phyloP scores from a whole-genome alignment of 2,329 filamentous ascomycete genomes.

The Myriosclerotinia duriaeana region DNA sequence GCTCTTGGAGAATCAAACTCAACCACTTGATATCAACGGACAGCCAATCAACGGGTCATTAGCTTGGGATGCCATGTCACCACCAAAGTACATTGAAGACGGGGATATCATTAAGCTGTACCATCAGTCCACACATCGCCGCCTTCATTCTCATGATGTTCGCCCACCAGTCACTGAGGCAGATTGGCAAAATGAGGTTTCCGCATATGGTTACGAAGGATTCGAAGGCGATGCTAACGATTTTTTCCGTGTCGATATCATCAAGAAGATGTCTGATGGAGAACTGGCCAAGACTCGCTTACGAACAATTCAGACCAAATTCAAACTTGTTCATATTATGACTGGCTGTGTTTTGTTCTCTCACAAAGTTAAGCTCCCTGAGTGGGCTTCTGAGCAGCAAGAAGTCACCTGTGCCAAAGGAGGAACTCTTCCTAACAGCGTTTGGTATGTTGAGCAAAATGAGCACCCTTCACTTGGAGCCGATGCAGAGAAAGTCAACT shows the following conservation, averaged over 20 bases:
- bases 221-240: constrained; percentile 98
- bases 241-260: constrained; percentile 89
- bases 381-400: constrained; percentile 97
- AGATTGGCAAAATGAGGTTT: constrained; percentile 95
- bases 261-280: constrained; percentile 82
- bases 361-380: constrained; percentile 97
- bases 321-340: constrained; percentile 93
- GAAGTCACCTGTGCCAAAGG: constrained; percentile 96
- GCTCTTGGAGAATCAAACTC: constrained; percentile 92
- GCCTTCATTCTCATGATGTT: constrained; percentile 94
- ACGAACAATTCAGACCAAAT: constrained; percentile 94
- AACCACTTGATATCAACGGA: constrained; percentile 75
- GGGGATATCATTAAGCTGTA: constrained; percentile 80
- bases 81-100: constrained; percentile 69
- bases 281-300: constrained; percentile 77
- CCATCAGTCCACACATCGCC: constrained; percentile 78
- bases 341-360: constrained; percentile 95
- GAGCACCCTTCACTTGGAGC: constrained; percentile 73
- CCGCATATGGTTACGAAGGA: constrained; percentile 94
- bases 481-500: constrained; percentile 91
- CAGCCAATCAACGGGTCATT: constrained; percentile 74
- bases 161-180: constrained; percentile 81
- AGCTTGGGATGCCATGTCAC: constrained; percentile 76
- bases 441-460: constrained; percentile 96
- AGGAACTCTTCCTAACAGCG: constrained; percentile 89